phyloP scores from a whole-genome alignment of 805 yeast genomes.

The Metschnikowia shivogae region DNA sequence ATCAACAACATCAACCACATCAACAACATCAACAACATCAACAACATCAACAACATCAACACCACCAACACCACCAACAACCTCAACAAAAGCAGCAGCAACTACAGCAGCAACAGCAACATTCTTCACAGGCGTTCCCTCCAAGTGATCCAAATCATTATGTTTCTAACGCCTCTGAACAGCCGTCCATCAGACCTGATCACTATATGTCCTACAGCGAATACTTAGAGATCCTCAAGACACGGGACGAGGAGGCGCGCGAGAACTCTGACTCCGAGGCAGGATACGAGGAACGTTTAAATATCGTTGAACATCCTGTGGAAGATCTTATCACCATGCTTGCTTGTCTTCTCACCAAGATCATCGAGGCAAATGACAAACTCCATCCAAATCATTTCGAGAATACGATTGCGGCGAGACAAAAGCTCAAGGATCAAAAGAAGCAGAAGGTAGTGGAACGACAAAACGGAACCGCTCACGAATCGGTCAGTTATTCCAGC shows the following conservation, averaged over 20 bases:
- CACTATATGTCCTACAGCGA: slow-evolving; percentile 43
- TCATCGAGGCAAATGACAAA: slow-evolving; percentile 85
- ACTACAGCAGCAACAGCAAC: slow-evolving; percentile 1
- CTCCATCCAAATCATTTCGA: slow-evolving; percentile 67
- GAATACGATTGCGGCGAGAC: slow-evolving; percentile 40
- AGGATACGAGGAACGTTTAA: slow-evolving; percentile 50
- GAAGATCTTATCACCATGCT: slow-evolving; percentile 80
- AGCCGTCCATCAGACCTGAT: slow-evolving; percentile 28
- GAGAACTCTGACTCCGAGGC: slow-evolving; percentile 11
- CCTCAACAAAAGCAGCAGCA: slow-evolving; percentile 1
- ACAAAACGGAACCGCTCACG: slow-evolving; percentile 4
- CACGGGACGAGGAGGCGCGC: slow-evolving; percentile 13
- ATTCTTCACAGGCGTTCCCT: neutral
- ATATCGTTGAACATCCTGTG: slow-evolving; percentile 80
- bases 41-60: slow-evolving; percentile 1
- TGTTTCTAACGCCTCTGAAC: neutral
- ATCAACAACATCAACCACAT: slow-evolving; percentile 6
- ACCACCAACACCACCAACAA: neutral
- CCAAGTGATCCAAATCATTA: neutral
- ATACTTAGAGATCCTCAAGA: slow-evolving; percentile 28
- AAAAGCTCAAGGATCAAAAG: slow-evolving; percentile 33
- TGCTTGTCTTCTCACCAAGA: slow-evolving; percentile 77
- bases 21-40: slow-evolving; percentile 1
- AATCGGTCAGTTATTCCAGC: slow-evolving; percentile 10
- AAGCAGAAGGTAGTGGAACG: slow-evolving; percentile 25